Conservation (phyloP, 805 yeast species). For the Hanseniaspora occidentalis region DNA sequence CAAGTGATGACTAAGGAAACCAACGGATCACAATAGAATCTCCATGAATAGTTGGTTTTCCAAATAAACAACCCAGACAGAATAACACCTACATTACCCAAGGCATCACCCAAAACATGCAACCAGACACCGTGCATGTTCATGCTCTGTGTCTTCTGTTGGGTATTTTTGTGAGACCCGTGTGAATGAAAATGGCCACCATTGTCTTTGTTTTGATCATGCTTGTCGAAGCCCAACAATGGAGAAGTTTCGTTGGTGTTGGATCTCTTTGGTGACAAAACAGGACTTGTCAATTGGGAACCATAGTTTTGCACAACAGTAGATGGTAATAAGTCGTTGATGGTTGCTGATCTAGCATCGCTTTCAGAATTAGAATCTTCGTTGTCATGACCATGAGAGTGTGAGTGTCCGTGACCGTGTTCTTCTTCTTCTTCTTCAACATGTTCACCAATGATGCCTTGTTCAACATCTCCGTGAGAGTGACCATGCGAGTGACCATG, state of each 20-base stretch:
- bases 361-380: not conserved
- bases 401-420: slow-evolving; percentile 15
- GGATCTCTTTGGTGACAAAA: slow-evolving; percentile 1
- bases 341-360: slow-evolving; percentile 9
- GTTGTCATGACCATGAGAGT: slow-evolving; percentile 15
- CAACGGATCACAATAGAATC: slow-evolving; percentile 72
- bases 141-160: slow-evolving; percentile 35
- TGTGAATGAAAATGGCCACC: slow-evolving; percentile 8
- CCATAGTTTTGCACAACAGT: slow-evolving; percentile 29
- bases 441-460: slow-evolving; percentile 6
- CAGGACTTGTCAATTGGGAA: slow-evolving; percentile 2
- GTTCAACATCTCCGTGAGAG: slow-evolving; percentile 17
- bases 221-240: slow-evolving; percentile 15
- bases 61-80: slow-evolving; percentile 81
- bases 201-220: slow-evolving; percentile 8
- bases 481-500: slow-evolving; percentile 33
- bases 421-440: slow-evolving; percentile 11
- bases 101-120: slow-evolving; percentile 92
- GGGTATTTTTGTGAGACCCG: slow-evolving; percentile 5
- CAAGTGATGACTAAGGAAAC: slow-evolving; percentile 76
- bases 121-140: slow-evolving; percentile 96
- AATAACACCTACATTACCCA: slow-evolving; percentile 92
- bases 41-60: slow-evolving; percentile 87
- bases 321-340: slow-evolving; percentile 29
- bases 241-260: slow-evolving; percentile 26